Evolutionary conservation across 495 filamentous ascomycete genomes (phyloP), one percentile per base, ranked within the genome.

Genomic region (Letharia columbiana): DNA sequence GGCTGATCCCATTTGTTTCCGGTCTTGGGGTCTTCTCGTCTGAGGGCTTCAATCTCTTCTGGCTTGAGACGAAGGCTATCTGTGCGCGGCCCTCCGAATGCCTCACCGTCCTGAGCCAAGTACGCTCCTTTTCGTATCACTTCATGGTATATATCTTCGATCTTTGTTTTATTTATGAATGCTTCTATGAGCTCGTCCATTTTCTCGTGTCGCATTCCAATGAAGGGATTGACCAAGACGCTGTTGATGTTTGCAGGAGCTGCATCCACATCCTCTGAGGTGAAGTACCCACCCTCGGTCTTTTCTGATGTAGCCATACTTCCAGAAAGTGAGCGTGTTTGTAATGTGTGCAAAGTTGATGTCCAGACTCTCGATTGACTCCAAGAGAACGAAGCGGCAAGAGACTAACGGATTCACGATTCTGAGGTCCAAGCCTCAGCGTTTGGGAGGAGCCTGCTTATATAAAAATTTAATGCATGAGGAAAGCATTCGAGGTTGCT

Each of bases 1-100:
- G 85, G 84, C 59, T 85, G 80, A 35, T 76, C 73, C 85, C 85
- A 87, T 65, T 82, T 82, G 63, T 86, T 69, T 33, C 67, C 67
- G 7, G 49, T 61, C 15, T 31, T 60, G 20, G 60, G 64, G 39
- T 69, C 65, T 64, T 69, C 68, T 41, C 59, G 42, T 31, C 17
- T 44, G 28, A 69, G 47, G 18, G 65, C 65, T 35, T 62, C 39
- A n/a, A 28, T 28, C 64, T 69, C 68, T 20, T 66, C 65, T 2
- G 9, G 42, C 15, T 60, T 69, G 42, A 69, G 47, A 8, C 31
- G 35, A 17, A 66, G 52, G 56, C 35, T 64, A 56, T 69, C 68
- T 17, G 60, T 47, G n/a, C 65, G 64, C 7, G 56, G 49, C n/a
- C 44, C 41, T 10, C 63, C 37, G 56, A 69, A 69, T 37, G 68